Percentiles rank a stretch among this genome's conserved stretches.
phyloP scores from a whole-genome alignment of 495 filamentous ascomycete genomes.

The Xylaria cubensis region DNA sequence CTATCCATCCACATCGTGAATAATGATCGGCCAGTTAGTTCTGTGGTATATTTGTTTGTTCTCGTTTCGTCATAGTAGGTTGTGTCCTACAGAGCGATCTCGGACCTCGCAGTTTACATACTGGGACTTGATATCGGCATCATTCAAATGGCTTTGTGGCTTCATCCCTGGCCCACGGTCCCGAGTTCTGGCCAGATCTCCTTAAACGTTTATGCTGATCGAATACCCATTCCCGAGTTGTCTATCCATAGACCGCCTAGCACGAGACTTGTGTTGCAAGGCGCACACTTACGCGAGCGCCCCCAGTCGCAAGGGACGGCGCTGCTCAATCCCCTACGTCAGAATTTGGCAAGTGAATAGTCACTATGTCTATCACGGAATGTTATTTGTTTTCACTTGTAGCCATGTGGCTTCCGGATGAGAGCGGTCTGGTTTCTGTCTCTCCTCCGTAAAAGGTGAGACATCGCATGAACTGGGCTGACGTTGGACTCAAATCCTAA shows the following conservation, averaged over 20 bases:
- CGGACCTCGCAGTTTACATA: background rate
- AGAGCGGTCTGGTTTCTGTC: conserved; percentile 1
- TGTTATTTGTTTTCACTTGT: background rate
- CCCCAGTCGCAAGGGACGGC: background rate
- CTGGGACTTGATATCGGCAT: background rate
- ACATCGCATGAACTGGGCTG: conserved; percentile 19
- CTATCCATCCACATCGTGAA: background rate
- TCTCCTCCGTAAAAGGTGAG: background rate
- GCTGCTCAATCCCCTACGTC: background rate
- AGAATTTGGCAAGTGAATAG: background rate
- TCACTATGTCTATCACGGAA: background rate
- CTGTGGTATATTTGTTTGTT: conserved; percentile 1
- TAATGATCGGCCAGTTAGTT: background rate
- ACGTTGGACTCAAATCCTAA: conserved; percentile 3
- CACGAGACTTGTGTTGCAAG: background rate
- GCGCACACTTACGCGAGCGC: background rate
- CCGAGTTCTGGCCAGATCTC: background rate
- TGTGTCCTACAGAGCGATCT: background rate
- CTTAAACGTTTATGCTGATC: background rate
- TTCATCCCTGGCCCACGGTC: conserved; percentile 2
- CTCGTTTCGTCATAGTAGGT: background rate
- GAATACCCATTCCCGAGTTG: background rate
- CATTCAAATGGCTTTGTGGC: background rate
- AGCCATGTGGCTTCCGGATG: background rate
- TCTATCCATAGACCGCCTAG: background rate